These are phyloP conservation scores for Suillus fuscotomentosus DNA, from an alignment of 768 basidiomycete genomes.

Conservation along the genomic window DNA sequence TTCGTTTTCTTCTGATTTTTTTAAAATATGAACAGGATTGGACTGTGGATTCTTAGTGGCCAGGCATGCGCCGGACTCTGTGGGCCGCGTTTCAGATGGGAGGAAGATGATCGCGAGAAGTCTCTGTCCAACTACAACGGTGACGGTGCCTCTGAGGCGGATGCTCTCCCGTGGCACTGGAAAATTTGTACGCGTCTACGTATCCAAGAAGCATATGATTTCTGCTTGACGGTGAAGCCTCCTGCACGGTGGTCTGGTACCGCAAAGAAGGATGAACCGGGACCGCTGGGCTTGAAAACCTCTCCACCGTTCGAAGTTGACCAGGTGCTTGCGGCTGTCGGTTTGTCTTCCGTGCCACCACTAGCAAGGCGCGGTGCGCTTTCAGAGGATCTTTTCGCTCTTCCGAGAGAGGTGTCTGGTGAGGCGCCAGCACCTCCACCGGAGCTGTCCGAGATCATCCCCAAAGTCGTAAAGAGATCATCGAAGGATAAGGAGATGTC, in stretches of 20 bases:
- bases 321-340: slow-evolving; percentile 59
- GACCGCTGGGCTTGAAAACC: slow-evolving; percentile 28
- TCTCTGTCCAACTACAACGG: slow-evolving; percentile 43
- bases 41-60: slow-evolving; percentile 77
- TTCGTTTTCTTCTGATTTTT: neutral
- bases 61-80: slow-evolving; percentile 80
- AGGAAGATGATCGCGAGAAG: slow-evolving; percentile 74
- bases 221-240: slow-evolving; percentile 58
- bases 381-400: slow-evolving; percentile 63
- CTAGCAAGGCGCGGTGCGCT: slow-evolving; percentile 60
- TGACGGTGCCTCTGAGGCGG: slow-evolving; percentile 41
- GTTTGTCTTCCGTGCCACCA: slow-evolving; percentile 44
- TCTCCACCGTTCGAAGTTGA: slow-evolving; percentile 47
- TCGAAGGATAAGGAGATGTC: slow-evolving; percentile 46
- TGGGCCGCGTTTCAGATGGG: slow-evolving; percentile 82
- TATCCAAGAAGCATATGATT: slow-evolving; percentile 78
- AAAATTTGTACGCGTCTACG: slow-evolving; percentile 65
- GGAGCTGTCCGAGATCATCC: slow-evolving; percentile 40
- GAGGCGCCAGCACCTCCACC: slow-evolving; percentile 21
- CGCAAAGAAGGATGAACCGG: slow-evolving; percentile 30
- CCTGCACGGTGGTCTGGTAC: slow-evolving; percentile 34
- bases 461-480: slow-evolving; percentile 43
- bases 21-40: slow-evolving; percentile 45
- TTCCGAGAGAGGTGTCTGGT: slow-evolving; percentile 36
- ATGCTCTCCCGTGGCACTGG: slow-evolving; percentile 78